A percentile compares a stretch with the other conserved stretches of the same genome.
Evolutionary conservation across 2,329 filamentous ascomycete genomes (phyloP).

Genomic region (Aspergillus quadrilineatus): DNA sequence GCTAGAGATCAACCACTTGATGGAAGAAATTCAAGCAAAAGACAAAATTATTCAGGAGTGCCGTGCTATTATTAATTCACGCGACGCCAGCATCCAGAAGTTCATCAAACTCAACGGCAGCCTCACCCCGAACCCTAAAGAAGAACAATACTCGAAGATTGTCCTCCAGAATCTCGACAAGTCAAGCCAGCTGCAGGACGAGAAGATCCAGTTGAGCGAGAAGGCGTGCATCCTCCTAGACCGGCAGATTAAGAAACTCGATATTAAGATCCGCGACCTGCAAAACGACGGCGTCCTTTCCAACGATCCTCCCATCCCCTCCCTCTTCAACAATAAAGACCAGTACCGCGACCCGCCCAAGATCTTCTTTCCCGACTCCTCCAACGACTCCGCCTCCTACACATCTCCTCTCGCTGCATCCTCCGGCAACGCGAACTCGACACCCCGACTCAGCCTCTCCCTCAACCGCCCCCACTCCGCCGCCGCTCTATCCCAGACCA

Average conservation of each 20-base stretch:
- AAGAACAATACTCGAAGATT: conserved; percentile 59
- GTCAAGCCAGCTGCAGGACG: conserved; percentile 58
- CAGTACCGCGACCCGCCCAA: conserved; percentile 47
- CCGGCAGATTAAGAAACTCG: conserved; percentile 62
- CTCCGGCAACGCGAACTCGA: conserved; percentile 56
- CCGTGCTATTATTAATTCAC: conserved; percentile 55
- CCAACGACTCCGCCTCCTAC: conserved; percentile 44
- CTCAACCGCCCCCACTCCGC: conserved; percentile 31
- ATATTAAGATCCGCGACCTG: conserved; percentile 61
- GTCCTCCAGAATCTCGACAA: conserved; percentile 60
- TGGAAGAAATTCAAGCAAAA: conserved; percentile 67
- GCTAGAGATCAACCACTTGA: conserved; percentile 63
- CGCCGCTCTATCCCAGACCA: conserved; percentile 41
- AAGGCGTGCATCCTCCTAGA: conserved; percentile 61
- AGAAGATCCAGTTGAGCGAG: conserved; percentile 61
- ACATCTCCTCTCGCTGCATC: conserved; percentile 53
- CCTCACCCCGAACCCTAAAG: conserved; percentile 62
- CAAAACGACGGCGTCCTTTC: conserved; percentile 60
- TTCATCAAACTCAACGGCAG: conserved; percentile 64
- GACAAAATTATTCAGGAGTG: conserved; percentile 61
- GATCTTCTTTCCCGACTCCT: conserved; percentile 50
- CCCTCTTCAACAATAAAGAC: conserved; percentile 53
- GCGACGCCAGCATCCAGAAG: conserved; percentile 63
- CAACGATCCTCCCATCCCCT: conserved; percentile 59
- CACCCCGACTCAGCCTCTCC: conserved; percentile 49